Base-by-base conservation (phyloP, 2,329 filamentous ascomycete genomes). In the Ophiostoma tasmaniense region DNA sequence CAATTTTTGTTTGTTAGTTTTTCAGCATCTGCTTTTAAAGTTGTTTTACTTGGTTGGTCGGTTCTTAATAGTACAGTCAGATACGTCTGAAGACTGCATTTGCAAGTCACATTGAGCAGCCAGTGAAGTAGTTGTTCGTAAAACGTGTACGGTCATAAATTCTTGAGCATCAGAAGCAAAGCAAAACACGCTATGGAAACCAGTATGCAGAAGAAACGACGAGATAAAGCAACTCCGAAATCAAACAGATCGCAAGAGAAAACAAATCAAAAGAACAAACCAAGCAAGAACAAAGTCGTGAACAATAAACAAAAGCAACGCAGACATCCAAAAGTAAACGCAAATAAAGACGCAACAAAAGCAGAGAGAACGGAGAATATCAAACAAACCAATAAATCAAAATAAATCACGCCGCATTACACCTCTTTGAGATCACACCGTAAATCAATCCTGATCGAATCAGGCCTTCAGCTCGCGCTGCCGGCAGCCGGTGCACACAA, bases 401-500 rank as follows among this genome's bases (percentile, higher is more conserved):
- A 30, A 25, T 55, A 33, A 13, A 62, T 13, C 33, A n/a, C 59
- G 39, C 33, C 30, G n/a, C 20, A 30, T 61, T 61, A 61, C 55
- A 61, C 30, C 55, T 17, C 55, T 25, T 33, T 25, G 14, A 22
- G 35, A 42, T n/a, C 39, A 22, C 11, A n/a, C 55, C 59, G 17
- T 45, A 7, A 28, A 42, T 45, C 37, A 39, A 14, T 33, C 33
- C 33, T 33, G 13, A 39, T 39, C 50, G 1, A 2, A 11, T 25
- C 71, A 81, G 68, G 77, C 81, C 80, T 89, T 90, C 73, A 89
- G 79, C 77, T 89, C 85, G 72, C 79, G 81, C 73, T 84, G 80
- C 72, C 87, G 83, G 75, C 87, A 90, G 13, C 75, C 76, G n/a
- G 86, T 88, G 76, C 87, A 90, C 71, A 88, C 77, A 25, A 89